phyloP scores from a whole-genome alignment of 257 asterid species.

The Scutellaria barbata region DNA sequence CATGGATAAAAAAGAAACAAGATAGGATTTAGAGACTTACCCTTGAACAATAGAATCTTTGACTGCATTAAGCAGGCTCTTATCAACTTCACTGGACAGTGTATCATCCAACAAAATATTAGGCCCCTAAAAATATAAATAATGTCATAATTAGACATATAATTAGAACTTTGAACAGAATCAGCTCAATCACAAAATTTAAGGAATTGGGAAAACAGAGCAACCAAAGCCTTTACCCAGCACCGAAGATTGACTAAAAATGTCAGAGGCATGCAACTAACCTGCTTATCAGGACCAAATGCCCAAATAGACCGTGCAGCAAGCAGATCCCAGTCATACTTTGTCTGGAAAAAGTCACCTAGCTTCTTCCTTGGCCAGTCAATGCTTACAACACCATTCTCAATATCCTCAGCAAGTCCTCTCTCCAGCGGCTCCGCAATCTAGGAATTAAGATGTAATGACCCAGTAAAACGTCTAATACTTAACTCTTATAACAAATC shows the following conservation, averaged over 20 bases:
- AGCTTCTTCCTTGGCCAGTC: slow-evolving; percentile 93
- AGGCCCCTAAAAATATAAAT: slow-evolving; percentile 71
- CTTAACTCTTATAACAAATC: neutral
- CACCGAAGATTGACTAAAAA: slow-evolving; percentile 17
- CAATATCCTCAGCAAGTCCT: slow-evolving; percentile 98
- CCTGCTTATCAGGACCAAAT: slow-evolving; percentile 99
- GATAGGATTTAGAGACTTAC: slow-evolving; percentile 44
- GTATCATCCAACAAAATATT: slow-evolving; percentile 94
- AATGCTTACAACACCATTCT: slow-evolving; percentile 84
- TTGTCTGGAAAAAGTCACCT: slow-evolving; percentile 90
- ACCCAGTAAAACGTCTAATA: slow-evolving; percentile 23
- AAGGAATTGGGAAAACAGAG: neutral
- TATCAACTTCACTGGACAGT: slow-evolving; percentile 93
- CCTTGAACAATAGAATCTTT: slow-evolving; percentile 98
- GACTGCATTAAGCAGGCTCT: slow-evolving; percentile 80
- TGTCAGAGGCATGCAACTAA: slow-evolving; percentile 29
- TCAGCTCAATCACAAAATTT: slow-evolving; percentile 26
- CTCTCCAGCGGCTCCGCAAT: slow-evolving; percentile 98
- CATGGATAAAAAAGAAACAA: too few species aligned
- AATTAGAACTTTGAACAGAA: neutral
- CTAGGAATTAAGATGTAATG: slow-evolving; percentile 45
- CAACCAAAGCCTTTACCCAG: neutral
- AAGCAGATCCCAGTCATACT: slow-evolving; percentile 97
- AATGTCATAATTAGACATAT: slow-evolving; percentile 14
- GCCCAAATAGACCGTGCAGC: slow-evolving; percentile 99